Conservation (phyloP, 257 asterid genomes). For the Solanum chiquidenum region DNA sequence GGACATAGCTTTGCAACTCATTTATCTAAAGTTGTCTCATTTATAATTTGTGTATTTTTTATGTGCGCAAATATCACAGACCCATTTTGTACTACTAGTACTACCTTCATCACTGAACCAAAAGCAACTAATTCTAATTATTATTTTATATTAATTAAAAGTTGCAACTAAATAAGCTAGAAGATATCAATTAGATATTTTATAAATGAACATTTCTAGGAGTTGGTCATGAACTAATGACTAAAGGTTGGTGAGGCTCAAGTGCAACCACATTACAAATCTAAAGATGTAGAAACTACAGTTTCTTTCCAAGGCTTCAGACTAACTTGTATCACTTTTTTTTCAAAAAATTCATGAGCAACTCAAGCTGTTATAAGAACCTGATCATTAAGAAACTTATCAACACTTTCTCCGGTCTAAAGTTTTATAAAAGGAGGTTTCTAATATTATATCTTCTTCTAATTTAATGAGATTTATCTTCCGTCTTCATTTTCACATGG, state of each 20-base stretch:
- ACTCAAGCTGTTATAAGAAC: not conserved
- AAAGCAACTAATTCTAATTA: not conserved
- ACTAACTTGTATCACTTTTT: not conserved
- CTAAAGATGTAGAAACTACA: not conserved
- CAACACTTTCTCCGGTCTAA: not conserved
- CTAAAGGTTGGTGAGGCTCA: not conserved
- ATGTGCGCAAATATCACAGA: not conserved
- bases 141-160: no score
- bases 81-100: not conserved
- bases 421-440: not conserved
- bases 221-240: not conserved
- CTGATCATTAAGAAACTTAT: not conserved
- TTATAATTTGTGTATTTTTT: not conserved
- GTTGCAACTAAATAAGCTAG: not conserved
- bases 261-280: not conserved
- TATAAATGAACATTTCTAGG: not conserved
- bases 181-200: no score
- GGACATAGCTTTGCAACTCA: not conserved
- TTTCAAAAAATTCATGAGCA: not conserved
- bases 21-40: not conserved
- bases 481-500: not conserved
- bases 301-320: not conserved
- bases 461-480: not conserved
- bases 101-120: no score
- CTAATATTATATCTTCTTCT: not conserved